Evolutionary conservation across 768 basidiomycete species (phyloP).

Genomic region (Agrocybe chaxingu): DNA sequence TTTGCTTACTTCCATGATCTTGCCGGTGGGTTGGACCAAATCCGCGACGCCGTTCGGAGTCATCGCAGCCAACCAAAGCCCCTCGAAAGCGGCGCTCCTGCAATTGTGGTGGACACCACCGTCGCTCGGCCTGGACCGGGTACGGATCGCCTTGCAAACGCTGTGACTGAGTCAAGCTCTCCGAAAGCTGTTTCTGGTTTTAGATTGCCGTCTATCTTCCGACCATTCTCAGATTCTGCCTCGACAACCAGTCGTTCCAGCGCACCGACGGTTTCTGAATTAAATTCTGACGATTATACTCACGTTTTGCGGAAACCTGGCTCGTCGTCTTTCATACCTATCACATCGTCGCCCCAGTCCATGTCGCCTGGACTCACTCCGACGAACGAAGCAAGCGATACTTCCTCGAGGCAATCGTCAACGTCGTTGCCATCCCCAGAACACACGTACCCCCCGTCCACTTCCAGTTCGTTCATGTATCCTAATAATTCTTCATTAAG

Average conservation of each 20-base stretch:
- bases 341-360: constrained; percentile 43
- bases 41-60: constrained; percentile 70
- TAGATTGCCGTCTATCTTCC: constrained; percentile 60
- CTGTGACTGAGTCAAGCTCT: constrained; percentile 18
- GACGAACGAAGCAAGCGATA: constrained; percentile 8
- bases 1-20: constrained; percentile 93
- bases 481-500: constrained; percentile 45
- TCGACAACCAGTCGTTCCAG: constrained; percentile 23
- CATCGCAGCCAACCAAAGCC: constrained; percentile 34
- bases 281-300: constrained; percentile 62
- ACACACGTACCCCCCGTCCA: constrained; percentile 82
- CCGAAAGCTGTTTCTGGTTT: constrained; percentile 46
- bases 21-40: constrained; percentile 71
- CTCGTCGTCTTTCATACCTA: constrained; percentile 57
- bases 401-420: constrained; percentile 10
- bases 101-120: constrained; percentile 60
- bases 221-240: constrained; percentile 60
- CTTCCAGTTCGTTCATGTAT: constrained; percentile 44
- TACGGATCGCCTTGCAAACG: constrained; percentile 39
- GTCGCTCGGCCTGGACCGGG: constrained; percentile 31
- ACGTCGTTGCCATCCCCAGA: constrained; percentile 28
- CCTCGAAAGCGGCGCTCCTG: constrained; percentile 29
- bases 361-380: constrained; percentile 7
- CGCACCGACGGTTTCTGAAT: constrained; percentile 22
- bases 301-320: constrained; percentile 56